Evolutionary conservation across 164 flowering plant species (phyloP), one percentile per base, ranked within the genome.

Genomic region (Platanus orientalis): DNA sequence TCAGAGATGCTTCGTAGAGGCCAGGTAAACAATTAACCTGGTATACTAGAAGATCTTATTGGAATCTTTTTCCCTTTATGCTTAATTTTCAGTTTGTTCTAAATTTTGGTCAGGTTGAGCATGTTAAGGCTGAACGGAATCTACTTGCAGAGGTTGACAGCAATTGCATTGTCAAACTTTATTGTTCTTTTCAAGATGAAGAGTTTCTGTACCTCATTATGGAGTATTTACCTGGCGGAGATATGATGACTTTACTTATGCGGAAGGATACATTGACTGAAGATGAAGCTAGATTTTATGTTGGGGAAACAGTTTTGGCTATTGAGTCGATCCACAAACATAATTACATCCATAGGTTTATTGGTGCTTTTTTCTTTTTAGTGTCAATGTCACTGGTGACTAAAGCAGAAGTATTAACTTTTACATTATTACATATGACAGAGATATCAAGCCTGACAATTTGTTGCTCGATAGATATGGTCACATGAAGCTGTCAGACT

Each of bases 1-100:
- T 82, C 93, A 53, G 93, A 87, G 78, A 87, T 87, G 93, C 87
- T 87, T 73, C 88, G 90, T 29, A 73, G 93, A 67, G 93, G 93
- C 59, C 93, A 87, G 85, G 93, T 87, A 60, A 57, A 21, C 14
- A 47, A 36, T 49, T 49, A 17, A 36, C 10, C 49, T 16, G 26
- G 24, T 9, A 17, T 7, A 1, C 2, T 7, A 12, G 10, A 10
- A 30, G 12, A 36, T 36, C 42, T 4, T 16, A 6, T 32, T 20
- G 1, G 0, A 3, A 11, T 56, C 5, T 10, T 13, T 56, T 32
- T 9, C 11, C 25, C 16, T 2, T 4, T 32, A 32, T 34, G 39
- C 59, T 69, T 57, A 64, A 36, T 25, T 52, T 24, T 58, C 20
- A 26, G 23, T 60, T 66, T 44, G 59, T 29, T 63, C 69, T 40